These are phyloP conservation scores for Candida montana DNA, from an alignment of 805 yeast genomes.

Conservation along the genomic window DNA sequence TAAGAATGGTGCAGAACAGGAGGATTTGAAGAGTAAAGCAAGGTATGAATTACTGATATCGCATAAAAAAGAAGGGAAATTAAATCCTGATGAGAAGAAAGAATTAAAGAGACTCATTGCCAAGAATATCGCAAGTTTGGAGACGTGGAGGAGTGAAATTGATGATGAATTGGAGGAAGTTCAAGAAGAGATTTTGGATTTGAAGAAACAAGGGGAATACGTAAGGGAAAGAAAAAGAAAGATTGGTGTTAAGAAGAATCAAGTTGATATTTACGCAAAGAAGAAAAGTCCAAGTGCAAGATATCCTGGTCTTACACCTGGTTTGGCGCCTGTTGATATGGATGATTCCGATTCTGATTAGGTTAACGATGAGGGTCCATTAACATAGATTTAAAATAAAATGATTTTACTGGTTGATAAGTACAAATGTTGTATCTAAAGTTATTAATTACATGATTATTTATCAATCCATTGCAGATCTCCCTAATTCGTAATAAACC, in stretches of 20 bases:
- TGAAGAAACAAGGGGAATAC: slow-evolving; percentile 32
- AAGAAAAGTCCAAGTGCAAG: slow-evolving; percentile 20
- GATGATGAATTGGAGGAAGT: slow-evolving; percentile 38
- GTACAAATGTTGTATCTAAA: too few species aligned
- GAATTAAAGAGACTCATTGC: slow-evolving; percentile 31
- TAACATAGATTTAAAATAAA: too few species aligned
- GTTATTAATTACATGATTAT: too few species aligned
- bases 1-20: slow-evolving; percentile 17
- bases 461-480: slow-evolving; percentile 28
- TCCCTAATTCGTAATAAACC: slow-evolving; percentile 52
- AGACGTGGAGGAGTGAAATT: slow-evolving; percentile 37
- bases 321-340: slow-evolving; percentile 75
- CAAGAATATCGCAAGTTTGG: slow-evolving; percentile 32
- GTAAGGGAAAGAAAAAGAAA: slow-evolving; percentile 26
- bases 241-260: slow-evolving; percentile 19
- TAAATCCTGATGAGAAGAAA: slow-evolving; percentile 30
- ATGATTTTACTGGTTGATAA: too few species aligned
- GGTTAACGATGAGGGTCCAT: too few species aligned
- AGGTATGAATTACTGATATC: slow-evolving; percentile 29
- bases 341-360: slow-evolving; percentile 46
- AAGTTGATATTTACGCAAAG: slow-evolving; percentile 28
- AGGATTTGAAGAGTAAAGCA: slow-evolving; percentile 27
- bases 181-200: slow-evolving; percentile 37
- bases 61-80: slow-evolving; percentile 27
- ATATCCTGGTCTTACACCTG: slow-evolving; percentile 71